phyloP scores from a whole-genome alignment of 192 early-diverging fungal genomes.

The Backusella morwellensis region DNA sequence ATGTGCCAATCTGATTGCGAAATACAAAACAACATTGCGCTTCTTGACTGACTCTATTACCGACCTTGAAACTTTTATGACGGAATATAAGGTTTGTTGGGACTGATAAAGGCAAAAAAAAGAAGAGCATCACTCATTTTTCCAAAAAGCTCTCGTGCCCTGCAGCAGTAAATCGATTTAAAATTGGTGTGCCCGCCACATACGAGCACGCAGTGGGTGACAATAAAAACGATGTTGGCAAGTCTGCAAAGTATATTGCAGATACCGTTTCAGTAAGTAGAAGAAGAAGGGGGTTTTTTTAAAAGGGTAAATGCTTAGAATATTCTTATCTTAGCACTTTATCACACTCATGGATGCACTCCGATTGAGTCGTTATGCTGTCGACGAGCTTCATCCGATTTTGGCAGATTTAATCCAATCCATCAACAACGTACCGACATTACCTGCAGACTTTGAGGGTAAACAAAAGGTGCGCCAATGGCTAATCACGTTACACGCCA shows the following conservation, averaged over 20 bases:
- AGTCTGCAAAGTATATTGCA: constrained; percentile 77
- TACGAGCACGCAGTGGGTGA: constrained; percentile 80
- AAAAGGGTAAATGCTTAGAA: neutral
- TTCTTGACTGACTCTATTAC: constrained; percentile 56
- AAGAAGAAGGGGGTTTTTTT: neutral
- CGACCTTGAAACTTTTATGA: constrained; percentile 76
- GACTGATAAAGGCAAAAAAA: neutral
- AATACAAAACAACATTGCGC: constrained; percentile 85
- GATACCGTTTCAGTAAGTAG: constrained; percentile 62
- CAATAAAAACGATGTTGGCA: constrained; percentile 41
- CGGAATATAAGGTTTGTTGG: constrained; percentile 65
- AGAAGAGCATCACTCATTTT: neutral
- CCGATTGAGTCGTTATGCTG: constrained; percentile 77
- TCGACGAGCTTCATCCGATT: constrained; percentile 89
- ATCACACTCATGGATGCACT: constrained; percentile 92
- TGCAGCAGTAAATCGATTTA: constrained; percentile 81
- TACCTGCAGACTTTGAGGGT: constrained; percentile 80
- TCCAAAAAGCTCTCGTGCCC: constrained; percentile 70
- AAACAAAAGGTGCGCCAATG: constrained; percentile 84
- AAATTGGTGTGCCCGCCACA: constrained; percentile 95
- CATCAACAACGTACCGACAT: constrained; percentile 74
- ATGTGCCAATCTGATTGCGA: constrained; percentile 86
- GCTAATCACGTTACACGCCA: constrained; percentile 84
- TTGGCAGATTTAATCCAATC: constrained; percentile 84
- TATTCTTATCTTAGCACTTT: constrained; percentile 55